Base-by-base conservation (phyloP, 2,329 filamentous ascomycete species). In the Colletotrichum abscissum region DNA sequence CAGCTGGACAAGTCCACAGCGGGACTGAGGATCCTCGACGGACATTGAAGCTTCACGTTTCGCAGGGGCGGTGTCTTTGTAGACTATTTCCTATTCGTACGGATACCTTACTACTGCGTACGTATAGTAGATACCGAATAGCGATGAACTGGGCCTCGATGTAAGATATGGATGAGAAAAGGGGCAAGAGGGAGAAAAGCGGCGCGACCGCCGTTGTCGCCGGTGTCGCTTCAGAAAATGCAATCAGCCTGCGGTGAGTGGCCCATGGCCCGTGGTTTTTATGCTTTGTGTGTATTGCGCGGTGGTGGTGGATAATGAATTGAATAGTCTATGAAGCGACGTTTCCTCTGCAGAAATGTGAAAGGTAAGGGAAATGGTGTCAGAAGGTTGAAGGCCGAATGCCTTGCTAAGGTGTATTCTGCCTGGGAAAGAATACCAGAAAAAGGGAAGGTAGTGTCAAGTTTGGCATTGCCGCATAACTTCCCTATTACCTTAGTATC, bases 21-120 rank as follows among this genome's bases (percentile, higher is more conserved):
- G 65, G 58, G 42, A 63, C 52, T 42, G 38, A 65, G 52, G 26
- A 54, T 33, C 65, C 69, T 72, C 69, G 26, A 63, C 65, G 58
- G 69, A 72, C 42, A 72, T 72, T 72, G 67, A 65, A 54, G 69
- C 67, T 69, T 64, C 26, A 35, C 46, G 42, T 49, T 68, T 46
- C 12, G 56, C 63, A 59, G 46, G 67, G 58, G 52, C 30, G 33
- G 38, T 42, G 22, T 38, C 16, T 30, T 30, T 11, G 30, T 33
- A 26, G 26, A 9, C 30, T 33, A 33, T 33, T 33, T 33, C 1
- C 30, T 33, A 11, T 33, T 33, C 30, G 30, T 33, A 33, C 30
- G 9, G 30, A 33, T 33, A 33, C 26, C 26, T 26, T 26, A 26
- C 30, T 33, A 33, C 30, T 33, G 9, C 8, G 30, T 33, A 33